phyloP scores from a whole-genome alignment of 2,329 filamentous ascomycete species.

The Fusarium ambrosium region DNA sequence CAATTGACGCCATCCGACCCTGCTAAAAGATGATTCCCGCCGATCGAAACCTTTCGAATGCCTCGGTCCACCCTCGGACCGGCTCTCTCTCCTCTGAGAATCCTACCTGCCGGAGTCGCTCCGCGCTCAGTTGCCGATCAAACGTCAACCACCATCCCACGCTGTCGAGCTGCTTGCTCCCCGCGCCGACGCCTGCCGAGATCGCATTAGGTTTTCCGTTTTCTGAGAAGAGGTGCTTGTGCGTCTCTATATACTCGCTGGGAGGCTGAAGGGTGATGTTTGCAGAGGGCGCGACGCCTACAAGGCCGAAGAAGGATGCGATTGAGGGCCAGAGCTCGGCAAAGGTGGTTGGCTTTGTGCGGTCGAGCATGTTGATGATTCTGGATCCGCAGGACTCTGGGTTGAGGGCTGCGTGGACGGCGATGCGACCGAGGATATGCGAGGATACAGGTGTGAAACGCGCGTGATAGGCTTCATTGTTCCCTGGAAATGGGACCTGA shows the following conservation, averaged over 20 bases:
- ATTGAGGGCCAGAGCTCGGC: slow-evolving; percentile 50
- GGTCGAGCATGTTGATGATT: slow-evolving; percentile 53
- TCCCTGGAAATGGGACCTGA: slow-evolving; percentile 51
- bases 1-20: not conserved
- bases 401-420: slow-evolving; percentile 49
- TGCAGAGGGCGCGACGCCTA: slow-evolving; percentile 40
- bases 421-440: slow-evolving; percentile 46
- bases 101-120: slow-evolving; percentile 54
- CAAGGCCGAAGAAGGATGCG: slow-evolving; percentile 50
- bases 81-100: slow-evolving; percentile 57
- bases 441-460: slow-evolving; percentile 52
- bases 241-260: slow-evolving; percentile 49
- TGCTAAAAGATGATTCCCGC: slow-evolving; percentile 56
- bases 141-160: slow-evolving; percentile 63
- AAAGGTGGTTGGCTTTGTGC: slow-evolving; percentile 44
- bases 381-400: slow-evolving; percentile 45
- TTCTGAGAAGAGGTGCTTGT: slow-evolving; percentile 49
- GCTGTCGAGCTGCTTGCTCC: slow-evolving; percentile 56
- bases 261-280: slow-evolving; percentile 30
- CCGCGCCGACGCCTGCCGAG: slow-evolving; percentile 53
- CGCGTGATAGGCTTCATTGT: slow-evolving; percentile 38
- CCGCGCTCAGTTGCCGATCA: slow-evolving; percentile 61
- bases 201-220: slow-evolving; percentile 38
- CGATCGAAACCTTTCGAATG: slow-evolving; percentile 57
- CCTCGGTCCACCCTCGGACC: slow-evolving; percentile 57